phyloP scores from a whole-genome alignment of 23 red algal genomes.

The Gracilaria domingensis region DNA sequence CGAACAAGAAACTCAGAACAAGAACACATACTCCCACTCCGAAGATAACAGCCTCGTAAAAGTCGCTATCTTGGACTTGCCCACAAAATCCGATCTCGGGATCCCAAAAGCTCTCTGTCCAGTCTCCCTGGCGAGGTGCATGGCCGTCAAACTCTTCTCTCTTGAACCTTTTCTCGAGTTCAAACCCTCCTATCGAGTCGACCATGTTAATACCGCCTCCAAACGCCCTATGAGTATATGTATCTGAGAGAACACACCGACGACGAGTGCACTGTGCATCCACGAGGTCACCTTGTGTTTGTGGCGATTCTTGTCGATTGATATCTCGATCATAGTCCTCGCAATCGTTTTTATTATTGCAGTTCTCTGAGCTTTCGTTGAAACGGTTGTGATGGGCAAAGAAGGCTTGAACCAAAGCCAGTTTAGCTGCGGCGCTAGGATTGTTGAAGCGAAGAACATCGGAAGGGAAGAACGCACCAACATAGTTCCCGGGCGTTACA shows the following conservation, averaged over 20 bases:
- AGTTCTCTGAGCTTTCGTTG: neutral
- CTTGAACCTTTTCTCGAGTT: neutral
- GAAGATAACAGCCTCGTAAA: conserved; percentile 52
- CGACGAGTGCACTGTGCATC: conserved; percentile 34
- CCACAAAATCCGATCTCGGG: conserved; percentile 65
- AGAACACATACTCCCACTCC: conserved; percentile 53
- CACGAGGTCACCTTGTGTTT: conserved; percentile 7
- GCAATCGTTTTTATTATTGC: conserved; percentile 27
- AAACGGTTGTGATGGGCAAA: conserved; percentile 67
- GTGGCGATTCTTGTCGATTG: neutral
- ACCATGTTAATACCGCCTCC: conserved; percentile 52
- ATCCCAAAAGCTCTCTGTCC: conserved; percentile 81
- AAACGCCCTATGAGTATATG: conserved; percentile 69
- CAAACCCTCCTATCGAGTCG: conserved; percentile 9
- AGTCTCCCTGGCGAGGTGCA: conserved; percentile 37
- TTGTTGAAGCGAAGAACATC: neutral
- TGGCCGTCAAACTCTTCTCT: neutral
- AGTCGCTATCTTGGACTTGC: conserved; percentile 50
- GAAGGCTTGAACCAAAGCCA: conserved; percentile 52
- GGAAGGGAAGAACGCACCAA: conserved; percentile 49
- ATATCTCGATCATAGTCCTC: conserved; percentile 1
- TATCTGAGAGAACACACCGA: conserved; percentile 64
- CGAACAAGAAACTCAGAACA: conserved; percentile 35
- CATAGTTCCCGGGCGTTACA: conserved; percentile 60
- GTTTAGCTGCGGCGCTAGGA: conserved; percentile 31